Percentiles rank a stretch among this genome's conserved stretches.
These are phyloP conservation scores for Alternaria postmessia DNA, from an alignment of 2,329 filamentous ascomycete genomes.

Conservation along the genomic window DNA sequence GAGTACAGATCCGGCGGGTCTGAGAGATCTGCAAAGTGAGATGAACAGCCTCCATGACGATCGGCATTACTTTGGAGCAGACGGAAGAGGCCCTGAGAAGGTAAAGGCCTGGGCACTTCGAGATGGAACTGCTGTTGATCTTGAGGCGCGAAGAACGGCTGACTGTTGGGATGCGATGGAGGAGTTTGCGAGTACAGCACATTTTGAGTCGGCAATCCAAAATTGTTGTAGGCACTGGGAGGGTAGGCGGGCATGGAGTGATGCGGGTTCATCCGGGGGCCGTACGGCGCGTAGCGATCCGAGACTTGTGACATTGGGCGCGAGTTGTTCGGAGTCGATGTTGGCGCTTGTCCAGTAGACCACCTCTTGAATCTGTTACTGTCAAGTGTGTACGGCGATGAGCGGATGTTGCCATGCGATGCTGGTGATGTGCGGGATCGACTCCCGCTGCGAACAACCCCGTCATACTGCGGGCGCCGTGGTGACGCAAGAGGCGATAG, in stretches of 20 bases:
- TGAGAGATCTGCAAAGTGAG: constrained; percentile 76
- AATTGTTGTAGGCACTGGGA: constrained; percentile 42
- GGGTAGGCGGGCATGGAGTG: constrained; percentile 51
- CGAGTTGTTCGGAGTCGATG: constrained; percentile 67
- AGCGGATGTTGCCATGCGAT: constrained; percentile 71
- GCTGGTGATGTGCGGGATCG: constrained; percentile 76
- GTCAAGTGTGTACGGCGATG: constrained; percentile 75
- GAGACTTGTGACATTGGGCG: constrained; percentile 65
- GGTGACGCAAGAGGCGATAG: constrained; percentile 78
- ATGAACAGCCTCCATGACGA: constrained; percentile 66
- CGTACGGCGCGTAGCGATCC: constrained; percentile 68
- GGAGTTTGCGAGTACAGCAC: constrained; percentile 54
- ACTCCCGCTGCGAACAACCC: constrained; percentile 61
- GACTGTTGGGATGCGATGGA: constrained; percentile 62
- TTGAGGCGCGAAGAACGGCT: constrained; percentile 59
- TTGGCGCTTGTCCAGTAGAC: constrained; percentile 71
- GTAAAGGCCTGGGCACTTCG: constrained; percentile 65
- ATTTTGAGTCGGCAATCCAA: constrained; percentile 45
- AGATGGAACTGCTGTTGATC: constrained; percentile 58
- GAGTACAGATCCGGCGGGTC: constrained; percentile 81
- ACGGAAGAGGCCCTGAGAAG: constrained; percentile 77
- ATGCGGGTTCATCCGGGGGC: constrained; percentile 62
- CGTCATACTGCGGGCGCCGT: constrained; percentile 66
- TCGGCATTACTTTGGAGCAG: constrained; percentile 80
- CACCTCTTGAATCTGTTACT: constrained; percentile 74